Conservation (phyloP, 2,329 filamentous ascomycete genomes). For the Stachybotrys chlorohalonatus region DNA sequence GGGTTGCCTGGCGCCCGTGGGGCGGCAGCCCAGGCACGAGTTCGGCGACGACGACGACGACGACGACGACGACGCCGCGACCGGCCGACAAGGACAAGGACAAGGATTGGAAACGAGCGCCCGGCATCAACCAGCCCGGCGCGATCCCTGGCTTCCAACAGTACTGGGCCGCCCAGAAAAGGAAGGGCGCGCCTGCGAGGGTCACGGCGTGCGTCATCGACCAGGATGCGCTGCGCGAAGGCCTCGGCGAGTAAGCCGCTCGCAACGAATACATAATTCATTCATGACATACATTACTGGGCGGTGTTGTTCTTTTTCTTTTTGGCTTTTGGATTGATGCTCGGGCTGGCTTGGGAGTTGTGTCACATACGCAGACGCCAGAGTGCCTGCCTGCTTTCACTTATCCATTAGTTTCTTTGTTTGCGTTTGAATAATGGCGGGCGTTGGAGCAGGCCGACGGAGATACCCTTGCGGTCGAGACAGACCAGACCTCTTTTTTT, state of each 20-base stretch:
- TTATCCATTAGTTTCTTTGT: no score
- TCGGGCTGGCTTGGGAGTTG: no score
- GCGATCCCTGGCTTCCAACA: slow-evolving; percentile 63
- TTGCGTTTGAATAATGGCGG: no score
- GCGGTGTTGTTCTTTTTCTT: no score
- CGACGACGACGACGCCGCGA: slow-evolving; percentile 1
- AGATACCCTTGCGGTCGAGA: no score
- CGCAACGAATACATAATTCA: no score
- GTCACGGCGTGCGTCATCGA: slow-evolving; percentile 52
- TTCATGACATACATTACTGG: no score
- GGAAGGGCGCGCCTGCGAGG: slow-evolving; percentile 42
- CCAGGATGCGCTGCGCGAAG: slow-evolving; percentile 50
- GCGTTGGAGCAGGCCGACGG: no score
- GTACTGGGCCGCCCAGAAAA: slow-evolving; percentile 41
- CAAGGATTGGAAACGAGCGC: slow-evolving; percentile 38
- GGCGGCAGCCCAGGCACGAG: slow-evolving; percentile 11
- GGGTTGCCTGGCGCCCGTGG: slow-evolving; percentile 42
- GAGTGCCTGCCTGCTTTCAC: no score
- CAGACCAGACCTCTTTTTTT: no score
- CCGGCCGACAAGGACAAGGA: slow-evolving; percentile 21
- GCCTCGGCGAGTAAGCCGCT: slow-evolving; percentile 27
- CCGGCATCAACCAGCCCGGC: slow-evolving; percentile 73
- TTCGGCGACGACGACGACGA: slow-evolving; percentile 10
- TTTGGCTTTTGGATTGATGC: no score
- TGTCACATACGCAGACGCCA: no score